A percentile compares a stretch with the other conserved stretches of the same genome.
These are phyloP conservation scores for Candida rishiriensis DNA, from an alignment of 805 yeast genomes.

Conservation along the genomic window DNA sequence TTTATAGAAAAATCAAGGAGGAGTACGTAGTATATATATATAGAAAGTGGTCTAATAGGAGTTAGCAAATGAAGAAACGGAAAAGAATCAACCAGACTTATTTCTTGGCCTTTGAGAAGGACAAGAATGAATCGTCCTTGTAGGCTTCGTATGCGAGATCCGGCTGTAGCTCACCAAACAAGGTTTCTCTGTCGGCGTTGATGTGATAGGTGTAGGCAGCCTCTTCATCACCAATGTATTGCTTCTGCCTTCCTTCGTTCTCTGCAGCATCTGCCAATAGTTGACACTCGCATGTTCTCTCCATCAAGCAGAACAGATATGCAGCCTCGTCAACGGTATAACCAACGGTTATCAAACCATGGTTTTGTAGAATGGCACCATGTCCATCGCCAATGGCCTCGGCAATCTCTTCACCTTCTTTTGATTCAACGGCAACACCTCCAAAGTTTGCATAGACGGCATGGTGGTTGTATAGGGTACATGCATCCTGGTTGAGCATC, in stretches of 20 bases:
- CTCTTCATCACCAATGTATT: slow-evolving; percentile 50
- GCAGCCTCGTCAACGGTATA: slow-evolving; percentile 73
- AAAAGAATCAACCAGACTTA: slow-evolving; percentile 1
- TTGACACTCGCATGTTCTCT: slow-evolving; percentile 62
- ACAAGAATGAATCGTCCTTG: slow-evolving; percentile 25
- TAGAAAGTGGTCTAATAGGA: slow-evolving; percentile 1
- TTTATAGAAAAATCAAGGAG: too few species aligned
- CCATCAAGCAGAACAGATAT: slow-evolving; percentile 57
- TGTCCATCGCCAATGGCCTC: slow-evolving; percentile 54
- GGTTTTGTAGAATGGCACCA: slow-evolving; percentile 63
- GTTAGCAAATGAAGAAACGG: neutral
- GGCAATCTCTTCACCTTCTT: slow-evolving; percentile 62
- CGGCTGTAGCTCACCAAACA: slow-evolving; percentile 71
- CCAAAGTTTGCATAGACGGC: slow-evolving; percentile 67
- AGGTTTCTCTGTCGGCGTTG: slow-evolving; percentile 59
- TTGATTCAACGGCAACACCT: slow-evolving; percentile 68
- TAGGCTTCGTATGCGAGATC: slow-evolving; percentile 50
- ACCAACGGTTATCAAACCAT: slow-evolving; percentile 70
- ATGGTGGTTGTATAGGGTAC: slow-evolving; percentile 62
- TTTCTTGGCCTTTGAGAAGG: slow-evolving; percentile 18
- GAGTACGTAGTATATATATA: too few species aligned
- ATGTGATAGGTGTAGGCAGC: slow-evolving; percentile 63
- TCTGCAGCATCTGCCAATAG: slow-evolving; percentile 53
- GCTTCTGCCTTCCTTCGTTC: slow-evolving; percentile 36
- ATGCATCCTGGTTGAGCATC: slow-evolving; percentile 77